Percentiles rank a stretch among this genome's conserved stretches.
phyloP scores from a whole-genome alignment of 371 early-diverging fungal genomes.

The Mucor irregularis region DNA sequence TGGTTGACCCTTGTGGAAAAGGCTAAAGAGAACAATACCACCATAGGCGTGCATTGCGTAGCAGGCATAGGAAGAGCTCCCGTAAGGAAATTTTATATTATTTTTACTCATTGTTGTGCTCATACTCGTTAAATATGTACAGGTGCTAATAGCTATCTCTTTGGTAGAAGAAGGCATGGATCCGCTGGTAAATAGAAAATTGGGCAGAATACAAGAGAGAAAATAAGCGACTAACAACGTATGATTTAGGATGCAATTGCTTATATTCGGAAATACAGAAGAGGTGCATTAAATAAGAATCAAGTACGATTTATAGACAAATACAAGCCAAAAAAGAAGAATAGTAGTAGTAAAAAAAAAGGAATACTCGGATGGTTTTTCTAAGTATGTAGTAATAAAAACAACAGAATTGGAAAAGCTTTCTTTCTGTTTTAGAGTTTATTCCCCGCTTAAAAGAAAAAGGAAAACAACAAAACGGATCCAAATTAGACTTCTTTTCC shows the following conservation, averaged over 20 bases:
- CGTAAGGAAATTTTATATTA: conserved; percentile 30
- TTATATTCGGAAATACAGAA: conserved; percentile 54
- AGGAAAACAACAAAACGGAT: too few relatives aligned
- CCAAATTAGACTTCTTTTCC: neutral
- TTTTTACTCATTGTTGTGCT: neutral
- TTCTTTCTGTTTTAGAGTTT: conserved; percentile 4
- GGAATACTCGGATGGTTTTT: neutral
- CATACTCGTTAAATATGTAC: neutral
- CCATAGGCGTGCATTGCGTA: conserved; percentile 72
- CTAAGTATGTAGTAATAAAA: neutral
- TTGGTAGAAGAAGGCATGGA: conserved; percentile 73
- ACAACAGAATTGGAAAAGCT: conserved; percentile 1
- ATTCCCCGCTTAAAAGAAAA: too few relatives aligned
- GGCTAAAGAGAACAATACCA: conserved; percentile 28
- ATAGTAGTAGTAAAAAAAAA: neutral
- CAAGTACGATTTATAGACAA: conserved; percentile 63
- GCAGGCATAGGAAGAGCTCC: conserved; percentile 77
- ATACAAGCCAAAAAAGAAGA: conserved; percentile 3
- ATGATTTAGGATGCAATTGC: conserved; percentile 57
- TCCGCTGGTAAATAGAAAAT: conserved; percentile 50
- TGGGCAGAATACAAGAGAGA: too few relatives aligned
- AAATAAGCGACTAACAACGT: too few relatives aligned
- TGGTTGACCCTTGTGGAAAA: conserved; percentile 44
- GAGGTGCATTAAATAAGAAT: conserved; percentile 68
- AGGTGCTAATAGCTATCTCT: conserved; percentile 62